Evolutionary conservation across 1,139 yeast species (phyloP).

Genomic region (Hyphopichia buzzinii): DNA sequence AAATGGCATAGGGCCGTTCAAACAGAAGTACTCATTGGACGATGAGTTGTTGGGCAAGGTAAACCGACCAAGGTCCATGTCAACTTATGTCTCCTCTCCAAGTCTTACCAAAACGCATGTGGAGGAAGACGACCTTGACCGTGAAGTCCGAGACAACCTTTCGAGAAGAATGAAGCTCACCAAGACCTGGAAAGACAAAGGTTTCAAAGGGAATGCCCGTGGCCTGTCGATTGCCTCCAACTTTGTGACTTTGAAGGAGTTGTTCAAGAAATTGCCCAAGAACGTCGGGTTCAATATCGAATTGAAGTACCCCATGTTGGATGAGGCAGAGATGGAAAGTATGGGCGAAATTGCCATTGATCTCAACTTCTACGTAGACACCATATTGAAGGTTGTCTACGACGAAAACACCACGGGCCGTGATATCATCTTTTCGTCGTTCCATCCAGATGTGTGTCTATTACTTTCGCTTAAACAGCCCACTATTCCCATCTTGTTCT

Average conservation of each 20-base stretch:
- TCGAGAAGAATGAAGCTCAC: slow-evolving; percentile 79
- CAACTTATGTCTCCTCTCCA: slow-evolving; percentile 37
- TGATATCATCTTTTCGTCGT: slow-evolving; percentile 87
- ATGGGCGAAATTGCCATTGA: slow-evolving; percentile 86
- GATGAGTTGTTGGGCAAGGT: slow-evolving; percentile 35
- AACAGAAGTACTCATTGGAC: slow-evolving; percentile 30
- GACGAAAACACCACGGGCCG: slow-evolving; percentile 73
- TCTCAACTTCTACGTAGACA: slow-evolving; percentile 82
- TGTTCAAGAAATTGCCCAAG: slow-evolving; percentile 76
- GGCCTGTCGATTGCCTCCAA: slow-evolving; percentile 90
- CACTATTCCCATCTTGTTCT: slow-evolving; percentile 80
- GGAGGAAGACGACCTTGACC: slow-evolving; percentile 29
- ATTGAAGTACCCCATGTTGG: slow-evolving; percentile 92
- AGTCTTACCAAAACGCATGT: slow-evolving; percentile 12
- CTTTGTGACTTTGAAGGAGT: slow-evolving; percentile 83
- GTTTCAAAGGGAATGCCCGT: slow-evolving; percentile 87
- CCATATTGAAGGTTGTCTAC: slow-evolving; percentile 76
- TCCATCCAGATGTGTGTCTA: slow-evolving; percentile 91
- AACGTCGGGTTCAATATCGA: slow-evolving; percentile 93
- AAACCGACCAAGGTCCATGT: slow-evolving; percentile 41
- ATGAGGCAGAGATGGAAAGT: slow-evolving; percentile 85
- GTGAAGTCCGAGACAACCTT: slow-evolving; percentile 38
- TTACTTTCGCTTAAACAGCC: slow-evolving; percentile 90
- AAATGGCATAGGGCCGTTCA: slow-evolving; percentile 6
- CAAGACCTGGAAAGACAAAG: slow-evolving; percentile 80